Conservation (phyloP, 2,329 filamentous ascomycete genomes). For the Colletotrichum viniferum region DNA sequence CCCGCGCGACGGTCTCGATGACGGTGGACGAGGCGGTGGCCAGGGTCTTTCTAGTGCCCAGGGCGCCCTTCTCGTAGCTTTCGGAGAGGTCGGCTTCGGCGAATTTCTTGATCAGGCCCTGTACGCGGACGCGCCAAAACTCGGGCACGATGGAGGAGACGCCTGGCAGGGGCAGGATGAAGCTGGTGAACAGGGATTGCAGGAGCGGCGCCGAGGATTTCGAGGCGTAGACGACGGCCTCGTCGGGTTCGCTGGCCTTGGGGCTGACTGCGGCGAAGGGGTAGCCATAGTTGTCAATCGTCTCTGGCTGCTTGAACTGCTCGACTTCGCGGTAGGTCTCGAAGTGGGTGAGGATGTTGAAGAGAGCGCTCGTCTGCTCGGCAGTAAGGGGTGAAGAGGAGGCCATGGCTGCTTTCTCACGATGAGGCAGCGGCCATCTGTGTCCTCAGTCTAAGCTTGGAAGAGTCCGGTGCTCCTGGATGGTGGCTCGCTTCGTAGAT, state of each 20-base stretch:
- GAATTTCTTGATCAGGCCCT: conserved; percentile 64
- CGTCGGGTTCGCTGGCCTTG: not conserved
- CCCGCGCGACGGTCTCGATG: conserved; percentile 72
- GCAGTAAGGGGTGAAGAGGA: conserved; percentile 27
- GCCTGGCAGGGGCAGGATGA: conserved; percentile 70
- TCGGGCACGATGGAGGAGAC: conserved; percentile 64
- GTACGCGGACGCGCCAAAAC: conserved; percentile 69
- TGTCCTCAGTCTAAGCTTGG: not conserved
- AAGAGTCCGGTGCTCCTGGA: not conserved
- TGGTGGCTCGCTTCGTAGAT: not conserved
- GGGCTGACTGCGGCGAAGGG: conserved; percentile 57
- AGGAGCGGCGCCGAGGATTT: conserved; percentile 66
- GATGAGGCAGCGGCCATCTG: not conserved
- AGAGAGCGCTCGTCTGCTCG: conserved; percentile 55
- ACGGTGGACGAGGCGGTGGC: conserved; percentile 73
- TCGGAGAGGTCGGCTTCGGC: conserved; percentile 75
- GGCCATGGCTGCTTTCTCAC: not conserved
- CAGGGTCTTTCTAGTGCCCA: conserved; percentile 77
- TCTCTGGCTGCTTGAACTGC: conserved; percentile 68
- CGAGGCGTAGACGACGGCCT: conserved; percentile 25
- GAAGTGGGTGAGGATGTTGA: conserved; percentile 64
- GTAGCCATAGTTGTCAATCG: conserved; percentile 71
- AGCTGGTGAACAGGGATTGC: conserved; percentile 69
- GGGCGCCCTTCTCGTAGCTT: conserved; percentile 78
- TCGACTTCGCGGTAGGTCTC: conserved; percentile 72